Percentiles rank a stretch among this genome's conserved stretches.
phyloP scores from a whole-genome alignment of 768 basidiomycete species.

The Lanmaoa rubissima region DNA sequence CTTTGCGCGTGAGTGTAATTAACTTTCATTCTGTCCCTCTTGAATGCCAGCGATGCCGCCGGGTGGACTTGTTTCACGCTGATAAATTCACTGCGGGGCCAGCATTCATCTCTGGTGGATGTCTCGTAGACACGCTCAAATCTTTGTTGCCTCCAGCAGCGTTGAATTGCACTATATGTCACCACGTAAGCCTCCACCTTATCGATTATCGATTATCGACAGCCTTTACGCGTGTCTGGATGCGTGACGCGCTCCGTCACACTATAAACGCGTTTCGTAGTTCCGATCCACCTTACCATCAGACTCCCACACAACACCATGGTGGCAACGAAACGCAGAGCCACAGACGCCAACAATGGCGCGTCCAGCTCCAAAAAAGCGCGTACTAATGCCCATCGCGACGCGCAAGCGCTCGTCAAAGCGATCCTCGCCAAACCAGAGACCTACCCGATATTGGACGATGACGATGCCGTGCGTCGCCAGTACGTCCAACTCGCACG shows the following conservation, averaged over 20 bases:
- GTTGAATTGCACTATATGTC: background rate
- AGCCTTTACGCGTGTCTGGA: background rate
- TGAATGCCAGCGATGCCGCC: background rate
- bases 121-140: background rate
- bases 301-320: conserved; percentile 4
- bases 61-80: background rate
- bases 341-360: conserved; percentile 17
- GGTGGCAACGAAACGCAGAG: conserved; percentile 38
- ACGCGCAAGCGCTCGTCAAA: conserved; percentile 37
- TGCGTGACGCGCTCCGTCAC: conserved; percentile 26
- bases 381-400: conserved; percentile 23
- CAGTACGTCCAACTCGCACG: conserved; percentile 32
- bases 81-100: too few species aligned
- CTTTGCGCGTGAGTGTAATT: background rate
- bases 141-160: background rate
- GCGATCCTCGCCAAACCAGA: conserved; percentile 38
- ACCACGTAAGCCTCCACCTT: background rate
- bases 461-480: conserved; percentile 30
- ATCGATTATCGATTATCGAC: too few species aligned
- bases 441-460: conserved; percentile 37
- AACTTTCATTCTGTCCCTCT: background rate
- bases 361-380: conserved; percentile 31
- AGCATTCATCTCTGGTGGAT: background rate
- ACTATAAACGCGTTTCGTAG: conserved; percentile 10
- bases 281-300: too few species aligned